phyloP scores from a whole-genome alignment of 1,284 basidiomycete genomes.

The Trichosporon coremiiforme region DNA sequence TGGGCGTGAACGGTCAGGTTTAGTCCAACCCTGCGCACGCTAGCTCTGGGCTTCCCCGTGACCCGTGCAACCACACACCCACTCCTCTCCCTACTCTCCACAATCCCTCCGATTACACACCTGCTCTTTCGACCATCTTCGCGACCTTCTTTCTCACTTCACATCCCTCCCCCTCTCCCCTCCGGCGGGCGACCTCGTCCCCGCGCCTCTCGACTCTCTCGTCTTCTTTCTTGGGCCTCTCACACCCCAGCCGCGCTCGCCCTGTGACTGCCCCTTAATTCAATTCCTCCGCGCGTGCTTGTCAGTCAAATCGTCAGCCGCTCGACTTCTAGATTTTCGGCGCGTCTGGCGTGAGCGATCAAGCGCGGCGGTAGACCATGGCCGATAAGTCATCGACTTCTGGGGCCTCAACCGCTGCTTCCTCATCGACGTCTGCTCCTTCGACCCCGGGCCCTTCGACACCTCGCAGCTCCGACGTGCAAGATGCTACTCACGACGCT shows the following conservation, averaged over 20 bases:
- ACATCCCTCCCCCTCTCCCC: not conserved
- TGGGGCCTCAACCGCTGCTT: slow-evolving; percentile 19
- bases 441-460: slow-evolving; percentile 5
- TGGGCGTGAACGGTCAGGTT: slow-evolving; percentile 6
- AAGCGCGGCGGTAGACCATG: slow-evolving; percentile 14
- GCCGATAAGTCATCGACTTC: slow-evolving; percentile 23
- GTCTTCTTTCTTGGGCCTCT: not conserved
- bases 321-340: not conserved
- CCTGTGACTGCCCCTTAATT: not conserved
- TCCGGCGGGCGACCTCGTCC: slow-evolving; percentile 17
- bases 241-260: not conserved
- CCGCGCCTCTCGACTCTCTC: slow-evolving; percentile 1
- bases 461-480: slow-evolving; percentile 14
- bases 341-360: slow-evolving; percentile 10
- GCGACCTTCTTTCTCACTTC: not conserved
- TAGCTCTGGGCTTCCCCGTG: slow-evolving; percentile 8
- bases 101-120: slow-evolving; percentile 16
- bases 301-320: not conserved
- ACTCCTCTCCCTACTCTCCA: slow-evolving; percentile 16
- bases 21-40: not conserved
- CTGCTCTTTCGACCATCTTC: slow-evolving; percentile 9
- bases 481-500: slow-evolving; percentile 10
- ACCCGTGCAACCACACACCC: slow-evolving; percentile 18
- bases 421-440: slow-evolving; percentile 21
- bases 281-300: slow-evolving; percentile 15